phyloP scores from a whole-genome alignment of 331 rosid species.

The Saraca asoca region DNA sequence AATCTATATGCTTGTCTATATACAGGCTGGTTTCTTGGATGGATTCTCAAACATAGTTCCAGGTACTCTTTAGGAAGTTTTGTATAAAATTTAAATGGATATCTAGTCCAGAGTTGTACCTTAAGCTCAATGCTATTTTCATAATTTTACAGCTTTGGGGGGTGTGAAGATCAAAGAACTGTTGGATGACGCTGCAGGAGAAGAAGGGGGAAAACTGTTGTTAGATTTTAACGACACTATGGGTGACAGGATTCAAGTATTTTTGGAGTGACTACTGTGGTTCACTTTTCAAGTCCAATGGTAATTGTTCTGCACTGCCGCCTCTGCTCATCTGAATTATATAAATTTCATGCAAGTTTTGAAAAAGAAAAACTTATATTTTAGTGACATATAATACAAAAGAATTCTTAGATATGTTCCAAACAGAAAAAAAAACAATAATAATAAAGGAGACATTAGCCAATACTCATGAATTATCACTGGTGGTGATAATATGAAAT shows the following conservation, averaged over 20 bases:
- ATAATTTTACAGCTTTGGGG: conserved; percentile 64
- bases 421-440: too few species aligned
- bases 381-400: too few species aligned
- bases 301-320: conserved; percentile 25
- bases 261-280: conserved; percentile 59
- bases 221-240: conserved; percentile 72
- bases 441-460: too few species aligned
- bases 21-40: conserved; percentile 94
- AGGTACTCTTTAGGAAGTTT: conserved; percentile 52
- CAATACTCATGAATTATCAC: too few species aligned
- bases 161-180: conserved; percentile 79
- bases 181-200: conserved; percentile 80
- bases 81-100: conserved; percentile 16
- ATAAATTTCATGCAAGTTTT: too few species aligned
- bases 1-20: conserved; percentile 20
- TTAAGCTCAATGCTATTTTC: conserved; percentile 16
- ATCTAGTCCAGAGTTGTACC: conserved; percentile 3
- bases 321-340: too few species aligned
- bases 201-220: conserved; percentile 74
- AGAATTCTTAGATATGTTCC: too few species aligned
- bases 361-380: too few species aligned
- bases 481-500: too few species aligned
- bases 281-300: conserved; percentile 23
- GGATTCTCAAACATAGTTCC: conserved; percentile 87
- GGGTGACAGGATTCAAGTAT: conserved; percentile 90